Percentiles rank a stretch among this genome's conserved stretches.
These are phyloP conservation scores for Mycena crocata DNA, from an alignment of 768 basidiomycete genomes.

Conservation along the genomic window DNA sequence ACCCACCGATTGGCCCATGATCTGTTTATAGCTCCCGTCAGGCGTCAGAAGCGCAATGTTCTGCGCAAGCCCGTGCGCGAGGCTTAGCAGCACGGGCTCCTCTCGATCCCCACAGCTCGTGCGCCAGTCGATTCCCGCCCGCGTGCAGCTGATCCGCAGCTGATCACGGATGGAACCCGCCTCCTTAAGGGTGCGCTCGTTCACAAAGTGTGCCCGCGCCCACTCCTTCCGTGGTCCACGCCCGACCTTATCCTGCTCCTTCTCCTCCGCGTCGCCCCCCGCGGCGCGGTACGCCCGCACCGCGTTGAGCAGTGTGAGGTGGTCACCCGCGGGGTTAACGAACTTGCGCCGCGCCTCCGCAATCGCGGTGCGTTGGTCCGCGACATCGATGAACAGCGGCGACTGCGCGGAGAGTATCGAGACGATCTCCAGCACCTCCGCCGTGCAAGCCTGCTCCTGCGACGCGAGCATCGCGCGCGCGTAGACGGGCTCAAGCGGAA, in stretches of 20 bases:
- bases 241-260: slow-evolving; percentile 16
- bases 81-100: slow-evolving; percentile 75
- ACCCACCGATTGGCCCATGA: slow-evolving; percentile 76
- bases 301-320: slow-evolving; percentile 90
- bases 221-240: slow-evolving; percentile 66
- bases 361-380: slow-evolving; percentile 79
- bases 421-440: slow-evolving; percentile 86
- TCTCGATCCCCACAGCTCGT: slow-evolving; percentile 71
- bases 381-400: slow-evolving; percentile 82
- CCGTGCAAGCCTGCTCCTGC: slow-evolving; percentile 74
- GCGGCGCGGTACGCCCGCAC: slow-evolving; percentile 84
- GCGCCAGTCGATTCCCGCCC: slow-evolving; percentile 70
- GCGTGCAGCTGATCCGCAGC: slow-evolving; percentile 72
- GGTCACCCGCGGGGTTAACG: slow-evolving; percentile 87
- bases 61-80: slow-evolving; percentile 82
- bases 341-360: slow-evolving; percentile 82
- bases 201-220: slow-evolving; percentile 88
- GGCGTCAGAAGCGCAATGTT: slow-evolving; percentile 88
- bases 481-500: slow-evolving; percentile 90
- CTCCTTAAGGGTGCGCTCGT: slow-evolving; percentile 82
- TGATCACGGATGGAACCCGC: slow-evolving; percentile 86
- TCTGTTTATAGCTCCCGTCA: slow-evolving; percentile 89
- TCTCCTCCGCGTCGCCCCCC: slow-evolving; percentile 49
- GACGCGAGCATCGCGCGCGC: slow-evolving; percentile 87
- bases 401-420: slow-evolving; percentile 86